Conservation (phyloP, 352 stramenopile genomes). For the Pythium dissotocum region DNA sequence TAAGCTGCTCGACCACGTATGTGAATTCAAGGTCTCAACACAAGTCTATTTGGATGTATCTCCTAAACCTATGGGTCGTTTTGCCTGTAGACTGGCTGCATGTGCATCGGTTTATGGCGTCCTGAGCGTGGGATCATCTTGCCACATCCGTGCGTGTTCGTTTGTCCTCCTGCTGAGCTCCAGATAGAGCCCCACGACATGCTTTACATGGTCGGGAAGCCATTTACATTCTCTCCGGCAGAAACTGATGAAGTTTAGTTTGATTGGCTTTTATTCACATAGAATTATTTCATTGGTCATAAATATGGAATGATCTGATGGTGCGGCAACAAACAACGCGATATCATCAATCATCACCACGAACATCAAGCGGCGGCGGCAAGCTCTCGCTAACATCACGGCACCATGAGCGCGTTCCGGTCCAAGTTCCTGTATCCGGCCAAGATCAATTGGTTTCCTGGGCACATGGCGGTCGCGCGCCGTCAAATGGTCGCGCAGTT, state of each 20-base stretch:
- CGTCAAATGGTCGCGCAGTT: constrained; percentile 83
- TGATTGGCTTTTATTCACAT: background rate
- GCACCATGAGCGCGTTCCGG: constrained; percentile 63
- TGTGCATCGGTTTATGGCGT: constrained; percentile 66
- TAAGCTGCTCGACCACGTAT: constrained; percentile 70
- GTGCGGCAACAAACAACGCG: constrained; percentile 9
- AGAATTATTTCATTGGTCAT: constrained; percentile 21
- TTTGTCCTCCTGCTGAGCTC: constrained; percentile 55
- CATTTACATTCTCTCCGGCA: constrained; percentile 45
- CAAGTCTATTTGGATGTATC: background rate
- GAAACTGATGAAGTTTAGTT: background rate
- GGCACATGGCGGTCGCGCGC: constrained; percentile 81
- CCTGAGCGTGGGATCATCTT: constrained; percentile 49
- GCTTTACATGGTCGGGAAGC: constrained; percentile 73
- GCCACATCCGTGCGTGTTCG: constrained; percentile 70
- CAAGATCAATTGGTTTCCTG: constrained; percentile 90
- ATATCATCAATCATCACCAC: background rate
- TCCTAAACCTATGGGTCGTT: background rate
- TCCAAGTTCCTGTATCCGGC: constrained; percentile 73
- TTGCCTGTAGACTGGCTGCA: constrained; percentile 45
- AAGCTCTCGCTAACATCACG: background rate
- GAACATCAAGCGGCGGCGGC: background rate
- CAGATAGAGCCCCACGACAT: constrained; percentile 58
- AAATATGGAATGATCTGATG: constrained; percentile 13
- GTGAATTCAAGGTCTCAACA: background rate